phyloP scores from a whole-genome alignment of 2,329 filamentous ascomycete species.

The Aspergillus oerlinghausenensis region DNA sequence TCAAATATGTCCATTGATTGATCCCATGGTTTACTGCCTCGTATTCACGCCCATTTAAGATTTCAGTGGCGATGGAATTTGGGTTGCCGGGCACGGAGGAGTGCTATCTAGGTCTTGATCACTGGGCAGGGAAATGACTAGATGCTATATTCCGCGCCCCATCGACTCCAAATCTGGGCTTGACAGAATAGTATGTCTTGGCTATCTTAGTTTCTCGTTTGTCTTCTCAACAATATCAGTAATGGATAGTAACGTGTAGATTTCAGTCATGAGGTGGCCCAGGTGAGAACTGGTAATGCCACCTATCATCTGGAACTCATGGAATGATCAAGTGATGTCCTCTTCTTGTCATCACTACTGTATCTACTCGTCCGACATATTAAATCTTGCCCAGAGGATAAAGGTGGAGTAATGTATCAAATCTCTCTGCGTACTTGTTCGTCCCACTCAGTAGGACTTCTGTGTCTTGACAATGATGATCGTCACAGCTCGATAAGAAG shows the following conservation, averaged over 20 bases:
- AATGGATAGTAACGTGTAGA: too few species aligned
- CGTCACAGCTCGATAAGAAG: neutral
- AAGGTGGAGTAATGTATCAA: neutral
- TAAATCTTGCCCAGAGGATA: neutral
- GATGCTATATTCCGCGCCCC: neutral
- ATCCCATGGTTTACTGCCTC: neutral
- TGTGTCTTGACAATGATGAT: neutral
- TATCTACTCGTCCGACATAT: neutral
- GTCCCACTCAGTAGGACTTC: neutral
- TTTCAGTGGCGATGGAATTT: neutral
- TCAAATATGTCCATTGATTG: too few species aligned
- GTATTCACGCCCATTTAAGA: neutral
- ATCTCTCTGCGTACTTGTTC: neutral
- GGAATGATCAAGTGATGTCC: too few species aligned
- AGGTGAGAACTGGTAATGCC: neutral
- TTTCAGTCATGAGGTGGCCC: neutral
- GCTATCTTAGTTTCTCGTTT: neutral
- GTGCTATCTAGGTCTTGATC: neutral
- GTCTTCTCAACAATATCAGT: neutral
- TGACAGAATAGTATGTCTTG: neutral
- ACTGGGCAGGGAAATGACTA: neutral
- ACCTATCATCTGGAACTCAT: too few species aligned
- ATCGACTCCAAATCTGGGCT: neutral
- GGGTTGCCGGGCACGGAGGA: neutral
- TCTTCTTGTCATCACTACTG: neutral